These are phyloP conservation scores for Neltuma alba DNA, from an alignment of 306 rosid species.

Conservation along the genomic window DNA sequence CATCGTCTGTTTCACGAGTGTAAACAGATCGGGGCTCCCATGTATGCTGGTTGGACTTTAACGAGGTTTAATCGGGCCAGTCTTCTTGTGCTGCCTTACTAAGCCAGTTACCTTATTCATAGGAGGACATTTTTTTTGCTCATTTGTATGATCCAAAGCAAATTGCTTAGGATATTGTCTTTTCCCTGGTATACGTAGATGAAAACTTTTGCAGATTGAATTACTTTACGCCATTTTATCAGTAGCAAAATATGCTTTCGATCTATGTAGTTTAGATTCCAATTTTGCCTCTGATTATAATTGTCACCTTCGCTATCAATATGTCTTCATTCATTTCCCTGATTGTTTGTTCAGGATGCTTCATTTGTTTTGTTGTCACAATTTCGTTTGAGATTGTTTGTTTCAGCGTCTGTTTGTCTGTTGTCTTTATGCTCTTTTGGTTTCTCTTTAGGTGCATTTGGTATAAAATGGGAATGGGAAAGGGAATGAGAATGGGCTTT, in stretches of 20 bases:
- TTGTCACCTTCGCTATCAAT: constrained; percentile 19
- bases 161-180: constrained; percentile 37
- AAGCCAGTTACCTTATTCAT: constrained; percentile 20
- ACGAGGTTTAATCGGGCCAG: constrained; percentile 48
- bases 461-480: neutral
- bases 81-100: constrained; percentile 36
- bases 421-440: neutral
- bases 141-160: constrained; percentile 38
- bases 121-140: neutral
- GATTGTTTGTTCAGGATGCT: neutral
- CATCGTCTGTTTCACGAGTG: constrained; percentile 62
- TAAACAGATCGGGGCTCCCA: constrained; percentile 39
- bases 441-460: neutral
- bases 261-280: constrained; percentile 38
- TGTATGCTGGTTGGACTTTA: constrained; percentile 14
- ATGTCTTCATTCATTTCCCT: constrained; percentile 10
- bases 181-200: constrained; percentile 26
- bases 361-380: too few relatives aligned
- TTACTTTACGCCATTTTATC: neutral
- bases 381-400: neutral
- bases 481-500: neutral
- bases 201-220: neutral
- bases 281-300: constrained; percentile 26
- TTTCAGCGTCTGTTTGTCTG: neutral
- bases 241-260: constrained; percentile 9